A percentile compares a stretch with the other conserved stretches of the same genome.
These are phyloP conservation scores for Fusarium verticillioides DNA, from an alignment of 2,329 filamentous ascomycete genomes.

Conservation along the genomic window DNA sequence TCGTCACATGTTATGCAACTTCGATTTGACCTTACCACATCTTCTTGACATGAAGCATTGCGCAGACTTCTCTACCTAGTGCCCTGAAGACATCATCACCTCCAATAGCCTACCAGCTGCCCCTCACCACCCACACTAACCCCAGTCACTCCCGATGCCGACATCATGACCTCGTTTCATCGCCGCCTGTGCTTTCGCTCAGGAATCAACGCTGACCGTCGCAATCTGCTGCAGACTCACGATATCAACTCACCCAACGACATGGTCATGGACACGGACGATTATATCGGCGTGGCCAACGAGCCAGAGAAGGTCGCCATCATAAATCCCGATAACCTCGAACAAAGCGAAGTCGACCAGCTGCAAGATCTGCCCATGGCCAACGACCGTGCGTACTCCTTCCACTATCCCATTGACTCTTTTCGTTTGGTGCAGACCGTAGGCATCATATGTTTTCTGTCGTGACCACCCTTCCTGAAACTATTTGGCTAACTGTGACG, in stretches of 20 bases:
- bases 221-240: slow-evolving; percentile 56
- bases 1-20: slow-evolving; percentile 9
- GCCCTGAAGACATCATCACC: slow-evolving; percentile 25
- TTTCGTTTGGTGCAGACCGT: slow-evolving; percentile 2
- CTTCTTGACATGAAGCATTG: slow-evolving; percentile 4
- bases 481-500: slow-evolving; percentile 36
- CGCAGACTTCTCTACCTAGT: slow-evolving; percentile 22
- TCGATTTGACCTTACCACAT: neutral
- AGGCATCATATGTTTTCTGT: neutral
- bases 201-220: slow-evolving; percentile 42
- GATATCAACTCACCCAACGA: slow-evolving; percentile 67
- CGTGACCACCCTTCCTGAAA: neutral
- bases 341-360: slow-evolving; percentile 58
- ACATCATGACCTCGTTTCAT: slow-evolving; percentile 36
- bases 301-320: slow-evolving; percentile 64
- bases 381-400: slow-evolving; percentile 61
- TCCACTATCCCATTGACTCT: neutral
- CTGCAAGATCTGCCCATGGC: slow-evolving; percentile 61
- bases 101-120: slow-evolving; percentile 28
- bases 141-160: slow-evolving; percentile 35
- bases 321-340: slow-evolving; percentile 64
- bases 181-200: slow-evolving; percentile 34
- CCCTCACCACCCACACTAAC: slow-evolving; percentile 31
- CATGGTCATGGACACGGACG: slow-evolving; percentile 66
- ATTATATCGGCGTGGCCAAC: slow-evolving; percentile 63